Conservation (phyloP, 1,284 basidiomycete species). For the Fomitopsis palustris region DNA sequence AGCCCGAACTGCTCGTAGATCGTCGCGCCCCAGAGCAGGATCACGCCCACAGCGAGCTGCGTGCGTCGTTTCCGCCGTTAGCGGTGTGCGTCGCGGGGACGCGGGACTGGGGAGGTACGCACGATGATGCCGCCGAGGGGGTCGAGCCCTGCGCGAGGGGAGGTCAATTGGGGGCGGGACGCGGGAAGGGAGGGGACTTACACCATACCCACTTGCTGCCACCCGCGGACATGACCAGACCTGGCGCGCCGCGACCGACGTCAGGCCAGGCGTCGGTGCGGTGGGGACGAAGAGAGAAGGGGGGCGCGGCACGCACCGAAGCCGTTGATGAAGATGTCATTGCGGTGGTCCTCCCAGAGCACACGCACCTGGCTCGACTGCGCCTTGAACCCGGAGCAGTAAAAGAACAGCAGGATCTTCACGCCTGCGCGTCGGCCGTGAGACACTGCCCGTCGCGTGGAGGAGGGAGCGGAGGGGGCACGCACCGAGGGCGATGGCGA, state of each 20-base stretch:
- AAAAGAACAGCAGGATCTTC: constrained; percentile 85
- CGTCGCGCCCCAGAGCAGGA: constrained; percentile 77
- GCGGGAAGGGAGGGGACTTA: constrained; percentile 32
- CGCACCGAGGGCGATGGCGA: constrained; percentile 78
- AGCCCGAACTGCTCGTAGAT: constrained; percentile 82
- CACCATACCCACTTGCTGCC: constrained; percentile 88
- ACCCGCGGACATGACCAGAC: constrained; percentile 87
- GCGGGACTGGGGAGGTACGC: constrained; percentile 22
- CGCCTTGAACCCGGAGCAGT: constrained; percentile 77
- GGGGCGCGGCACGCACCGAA: constrained; percentile 47
- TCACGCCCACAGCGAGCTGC: constrained; percentile 78
- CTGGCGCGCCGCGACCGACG: constrained; percentile 38
- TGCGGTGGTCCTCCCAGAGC: constrained; percentile 94
- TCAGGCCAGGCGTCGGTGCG: not conserved
- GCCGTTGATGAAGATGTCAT: constrained; percentile 82
- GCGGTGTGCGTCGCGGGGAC: not conserved
- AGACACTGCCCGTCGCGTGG: too few species aligned
- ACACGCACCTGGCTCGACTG: constrained; percentile 89
- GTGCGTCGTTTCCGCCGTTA: not conserved
- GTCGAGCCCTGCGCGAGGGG: constrained; percentile 56
- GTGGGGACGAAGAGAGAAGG: not conserved
- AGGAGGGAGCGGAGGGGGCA: constrained; percentile 1
- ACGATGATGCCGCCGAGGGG: constrained; percentile 79
- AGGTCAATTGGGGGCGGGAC: not conserved
- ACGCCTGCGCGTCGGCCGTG: constrained; percentile 45